Base-by-base conservation (phyloP, 75 land plant genomes). In the Isoetes taiwanensis region DNA sequence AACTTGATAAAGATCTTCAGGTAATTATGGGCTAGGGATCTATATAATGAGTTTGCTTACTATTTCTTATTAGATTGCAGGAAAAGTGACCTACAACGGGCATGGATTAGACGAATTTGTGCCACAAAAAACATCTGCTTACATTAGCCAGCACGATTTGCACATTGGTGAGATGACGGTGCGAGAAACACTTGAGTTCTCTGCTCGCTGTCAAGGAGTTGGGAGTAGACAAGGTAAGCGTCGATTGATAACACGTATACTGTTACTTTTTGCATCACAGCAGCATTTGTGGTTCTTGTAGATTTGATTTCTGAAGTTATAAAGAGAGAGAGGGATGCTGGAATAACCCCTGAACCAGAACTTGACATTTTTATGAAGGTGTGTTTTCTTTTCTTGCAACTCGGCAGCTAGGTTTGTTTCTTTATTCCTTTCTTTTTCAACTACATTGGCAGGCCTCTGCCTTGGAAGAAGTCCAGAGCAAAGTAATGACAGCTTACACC, bases 1-100 rank as follows among this genome's bases (percentile, higher is more conserved):
- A 78, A 28, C 72, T 79, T n/a, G 75, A 65, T 5, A 2, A 40
- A 48, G 62, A 54, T 57, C 68, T 79, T 34, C 61, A 79, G 78
- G n/a, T n/a, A n/a, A n/a, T n/a, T n/a, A n/a, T n/a, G n/a, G n/a
- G n/a, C n/a, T n/a, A n/a, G n/a, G n/a, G n/a, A n/a, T n/a, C n/a
- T n/a, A n/a, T n/a, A n/a, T n/a, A n/a, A n/a, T n/a, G n/a, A n/a
- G 39, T 37, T 37, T 9, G 39, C 39, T 37, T 37, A 9, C 12
- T 37, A 14, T 37, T 9, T 9, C 24, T 48, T 48, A 5, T 6
- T 28, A 33, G 63, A 21, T 58, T 8, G n/a, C 17, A 16, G 41
- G 62, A 11, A 63, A 16, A 23, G 63, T 57, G 30, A 54, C 58
- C 24, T 64, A 56, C 24, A 59, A 66, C 32, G 69, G 69, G 19